Conservation (phyloP, 1,284 basidiomycete genomes). For the Malassezia sp. region DNA sequence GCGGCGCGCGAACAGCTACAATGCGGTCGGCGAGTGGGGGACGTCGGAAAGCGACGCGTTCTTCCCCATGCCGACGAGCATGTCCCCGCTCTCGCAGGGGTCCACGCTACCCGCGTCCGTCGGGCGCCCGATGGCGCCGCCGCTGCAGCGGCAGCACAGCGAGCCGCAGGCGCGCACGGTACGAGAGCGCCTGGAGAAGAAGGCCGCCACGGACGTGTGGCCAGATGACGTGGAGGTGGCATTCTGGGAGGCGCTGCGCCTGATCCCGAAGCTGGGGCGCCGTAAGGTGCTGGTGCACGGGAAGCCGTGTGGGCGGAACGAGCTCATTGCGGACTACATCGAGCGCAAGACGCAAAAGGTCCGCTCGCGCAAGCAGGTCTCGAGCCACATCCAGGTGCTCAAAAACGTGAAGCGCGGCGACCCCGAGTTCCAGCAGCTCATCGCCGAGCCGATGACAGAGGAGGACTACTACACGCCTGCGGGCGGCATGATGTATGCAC, state of each 20-base stretch:
- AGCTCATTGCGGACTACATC: slow-evolving; percentile 52
- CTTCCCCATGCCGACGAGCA: slow-evolving; percentile 1
- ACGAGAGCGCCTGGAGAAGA: slow-evolving; percentile 20
- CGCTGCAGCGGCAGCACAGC: slow-evolving; percentile 13
- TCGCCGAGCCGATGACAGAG: slow-evolving; percentile 40
- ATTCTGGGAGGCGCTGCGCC: slow-evolving; percentile 48
- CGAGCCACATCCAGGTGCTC: slow-evolving; percentile 47
- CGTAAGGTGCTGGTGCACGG: slow-evolving; percentile 50
- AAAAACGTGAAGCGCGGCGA: slow-evolving; percentile 47
- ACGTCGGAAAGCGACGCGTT: slow-evolving; percentile 5
- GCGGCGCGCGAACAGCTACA: slow-evolving; percentile 13
- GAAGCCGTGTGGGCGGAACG: slow-evolving; percentile 52
- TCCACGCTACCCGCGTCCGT: not conserved
- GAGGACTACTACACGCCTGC: slow-evolving; percentile 47
- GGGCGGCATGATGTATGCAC: slow-evolving; percentile 46
- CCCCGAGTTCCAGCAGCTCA: slow-evolving; percentile 44
- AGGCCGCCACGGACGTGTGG: slow-evolving; percentile 48
- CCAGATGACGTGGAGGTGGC: slow-evolving; percentile 48
- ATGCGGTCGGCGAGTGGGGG: slow-evolving; percentile 2
- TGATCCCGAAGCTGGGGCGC: slow-evolving; percentile 49
- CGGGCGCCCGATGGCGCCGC: slow-evolving; percentile 2
- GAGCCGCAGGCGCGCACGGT: slow-evolving; percentile 11
- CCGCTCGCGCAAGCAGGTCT: slow-evolving; percentile 45
- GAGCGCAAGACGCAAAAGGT: slow-evolving; percentile 48
- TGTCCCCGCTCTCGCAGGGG: not conserved